These are phyloP conservation scores for Coemansia umbellata DNA, from an alignment of 192 early-diverging fungal species.

Conservation along the genomic window DNA sequence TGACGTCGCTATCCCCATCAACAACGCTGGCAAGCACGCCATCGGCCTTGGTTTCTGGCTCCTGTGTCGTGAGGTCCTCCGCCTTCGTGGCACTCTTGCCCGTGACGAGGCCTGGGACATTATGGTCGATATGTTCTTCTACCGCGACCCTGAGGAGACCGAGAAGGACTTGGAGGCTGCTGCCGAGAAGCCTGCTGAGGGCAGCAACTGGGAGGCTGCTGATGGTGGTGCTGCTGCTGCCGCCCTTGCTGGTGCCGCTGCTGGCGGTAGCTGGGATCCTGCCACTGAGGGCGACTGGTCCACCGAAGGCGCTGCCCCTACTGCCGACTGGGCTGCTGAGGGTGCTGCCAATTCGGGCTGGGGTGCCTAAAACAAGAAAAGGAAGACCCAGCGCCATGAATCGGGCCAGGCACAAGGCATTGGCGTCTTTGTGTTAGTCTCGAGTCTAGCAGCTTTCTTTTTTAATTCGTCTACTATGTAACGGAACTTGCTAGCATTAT, in stretches of 20 bases:
- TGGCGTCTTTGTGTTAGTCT: too few relatives aligned
- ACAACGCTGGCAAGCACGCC: constrained; percentile 99
- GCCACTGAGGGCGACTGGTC: constrained; percentile 46
- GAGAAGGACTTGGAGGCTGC: constrained; percentile 86
- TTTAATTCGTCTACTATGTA: too few relatives aligned
- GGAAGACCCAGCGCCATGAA: too few relatives aligned
- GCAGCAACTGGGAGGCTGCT: constrained; percentile 46
- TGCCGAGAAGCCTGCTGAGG: constrained; percentile 54
- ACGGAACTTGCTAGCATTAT: too few relatives aligned
- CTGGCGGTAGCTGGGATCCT: constrained; percentile 47
- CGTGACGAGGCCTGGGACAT: constrained; percentile 86
- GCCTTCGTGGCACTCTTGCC: constrained; percentile 90
- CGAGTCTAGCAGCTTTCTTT: too few relatives aligned
- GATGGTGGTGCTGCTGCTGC: constrained; percentile 44
- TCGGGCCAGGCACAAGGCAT: too few relatives aligned
- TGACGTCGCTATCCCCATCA: constrained; percentile 98
- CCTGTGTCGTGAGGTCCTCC: constrained; percentile 97
- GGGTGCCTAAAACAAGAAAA: not conserved
- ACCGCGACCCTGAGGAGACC: constrained; percentile 95
- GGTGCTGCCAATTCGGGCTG: constrained; percentile 42
- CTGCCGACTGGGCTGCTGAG: constrained; percentile 66
- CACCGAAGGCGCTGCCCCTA: constrained; percentile 27
- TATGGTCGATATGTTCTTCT: constrained; percentile 99
- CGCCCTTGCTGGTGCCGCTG: constrained; percentile 19
- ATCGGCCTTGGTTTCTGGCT: constrained; percentile 98